Conservation (phyloP, 495 filamentous ascomycete species). For the Podospora australis region DNA sequence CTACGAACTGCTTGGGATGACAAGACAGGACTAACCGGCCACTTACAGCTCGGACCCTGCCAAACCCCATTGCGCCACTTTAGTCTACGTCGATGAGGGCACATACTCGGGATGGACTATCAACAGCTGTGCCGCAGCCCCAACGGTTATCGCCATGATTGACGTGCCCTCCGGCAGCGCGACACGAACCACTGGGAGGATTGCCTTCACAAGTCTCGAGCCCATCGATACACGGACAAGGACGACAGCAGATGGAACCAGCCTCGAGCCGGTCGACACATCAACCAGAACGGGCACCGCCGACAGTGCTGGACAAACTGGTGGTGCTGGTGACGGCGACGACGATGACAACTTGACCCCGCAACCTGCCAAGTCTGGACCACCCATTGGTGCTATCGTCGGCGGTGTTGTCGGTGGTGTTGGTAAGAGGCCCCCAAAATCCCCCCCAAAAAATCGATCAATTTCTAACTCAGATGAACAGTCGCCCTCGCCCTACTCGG, state of each 20-base stretch:
- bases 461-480: neutral
- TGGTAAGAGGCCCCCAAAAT: constrained; percentile 6
- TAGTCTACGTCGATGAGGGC: neutral
- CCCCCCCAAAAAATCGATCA: neutral
- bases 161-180: neutral
- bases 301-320: neutral
- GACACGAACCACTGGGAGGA: neutral
- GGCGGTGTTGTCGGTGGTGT: constrained; percentile 46
- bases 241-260: neutral
- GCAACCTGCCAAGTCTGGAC: no score
- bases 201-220: neutral
- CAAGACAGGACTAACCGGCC: neutral
- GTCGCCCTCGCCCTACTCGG: constrained; percentile 34
- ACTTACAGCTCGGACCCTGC: neutral
- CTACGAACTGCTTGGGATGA: no score
- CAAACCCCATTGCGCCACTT: constrained; percentile 1
- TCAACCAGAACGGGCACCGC: neutral
- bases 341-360: neutral
- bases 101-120: neutral
- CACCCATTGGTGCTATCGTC: constrained; percentile 36
- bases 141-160: neutral
- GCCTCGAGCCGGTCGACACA: neutral
- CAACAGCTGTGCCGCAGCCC: neutral
- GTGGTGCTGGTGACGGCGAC: constrained; percentile 3
- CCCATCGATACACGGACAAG: neutral